Evolutionary conservation across 2,329 filamentous ascomycete species (phyloP).

Genomic region (Thielaviopsis euricoi): DNA sequence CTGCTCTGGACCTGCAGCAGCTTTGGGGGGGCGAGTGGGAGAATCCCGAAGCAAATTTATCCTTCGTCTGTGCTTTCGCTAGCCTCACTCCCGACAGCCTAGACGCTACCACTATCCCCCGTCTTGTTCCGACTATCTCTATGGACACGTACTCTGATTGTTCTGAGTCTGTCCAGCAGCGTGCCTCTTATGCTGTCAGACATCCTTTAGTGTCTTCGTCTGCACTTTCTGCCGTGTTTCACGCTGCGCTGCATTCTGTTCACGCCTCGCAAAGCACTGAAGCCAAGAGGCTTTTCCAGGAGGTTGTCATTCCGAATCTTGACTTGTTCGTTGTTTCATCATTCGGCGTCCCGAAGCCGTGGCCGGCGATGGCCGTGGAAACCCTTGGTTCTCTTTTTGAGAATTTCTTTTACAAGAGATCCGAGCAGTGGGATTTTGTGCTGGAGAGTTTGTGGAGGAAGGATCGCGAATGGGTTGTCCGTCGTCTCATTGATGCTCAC

Average conservation of each 20-base stretch:
- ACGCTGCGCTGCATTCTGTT: constrained; percentile 44
- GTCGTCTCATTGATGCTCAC: constrained; percentile 66
- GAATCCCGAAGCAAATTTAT: constrained; percentile 72
- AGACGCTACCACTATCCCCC: constrained; percentile 71
- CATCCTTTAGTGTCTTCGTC: constrained; percentile 81
- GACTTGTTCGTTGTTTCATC: constrained; percentile 67
- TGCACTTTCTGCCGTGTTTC: constrained; percentile 55
- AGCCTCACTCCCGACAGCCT: constrained; percentile 59
- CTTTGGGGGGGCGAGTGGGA: constrained; percentile 88
- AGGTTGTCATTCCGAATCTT: constrained; percentile 54
- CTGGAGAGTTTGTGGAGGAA: constrained; percentile 84
- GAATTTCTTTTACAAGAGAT: constrained; percentile 64
- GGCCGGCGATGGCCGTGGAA: constrained; percentile 58
- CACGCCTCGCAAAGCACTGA: constrained; percentile 45
- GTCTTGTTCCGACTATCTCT: constrained; percentile 62
- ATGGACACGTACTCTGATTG: constrained; percentile 37
- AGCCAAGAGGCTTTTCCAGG: constrained; percentile 48
- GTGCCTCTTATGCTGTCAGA: constrained; percentile 48
- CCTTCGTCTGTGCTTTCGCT: constrained; percentile 81
- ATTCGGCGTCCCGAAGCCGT: constrained; percentile 61
- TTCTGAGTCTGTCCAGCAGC: constrained; percentile 31
- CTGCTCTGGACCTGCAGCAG: constrained; percentile 61
- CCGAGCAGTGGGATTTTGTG: constrained; percentile 70
- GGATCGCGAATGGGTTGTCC: constrained; percentile 72
- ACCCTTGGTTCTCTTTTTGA: constrained; percentile 65